Percentiles rank a stretch among this genome's conserved stretches.
Evolutionary conservation across 1,284 basidiomycete species (phyloP).

Genomic region (Salmacisia buchloeana): DNA sequence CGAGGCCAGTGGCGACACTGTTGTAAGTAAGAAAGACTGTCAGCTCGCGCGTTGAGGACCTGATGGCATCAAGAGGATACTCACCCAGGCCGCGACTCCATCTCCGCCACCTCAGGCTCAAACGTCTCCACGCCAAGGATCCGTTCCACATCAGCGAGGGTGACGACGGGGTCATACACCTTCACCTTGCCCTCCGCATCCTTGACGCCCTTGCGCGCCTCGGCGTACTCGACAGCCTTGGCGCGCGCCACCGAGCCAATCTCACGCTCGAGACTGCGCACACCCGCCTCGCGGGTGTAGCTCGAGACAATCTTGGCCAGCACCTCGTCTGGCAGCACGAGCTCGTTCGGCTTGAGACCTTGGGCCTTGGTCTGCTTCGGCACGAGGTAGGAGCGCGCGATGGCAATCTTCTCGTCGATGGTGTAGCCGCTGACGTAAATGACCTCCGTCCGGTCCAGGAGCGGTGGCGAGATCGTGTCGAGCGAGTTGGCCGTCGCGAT

Average conservation of each 20-base stretch:
- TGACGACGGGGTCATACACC: conserved; percentile 63
- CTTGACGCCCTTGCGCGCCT: conserved; percentile 59
- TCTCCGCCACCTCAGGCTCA: conserved; percentile 71
- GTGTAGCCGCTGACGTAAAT: conserved; percentile 53
- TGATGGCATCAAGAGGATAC: not conserved
- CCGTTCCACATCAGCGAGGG: conserved; percentile 68
- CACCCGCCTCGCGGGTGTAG: conserved; percentile 84
- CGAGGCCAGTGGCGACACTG: conserved; percentile 70
- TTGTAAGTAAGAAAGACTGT: conserved; percentile 19
- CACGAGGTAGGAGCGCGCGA: conserved; percentile 60
- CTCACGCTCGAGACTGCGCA: conserved; percentile 80
- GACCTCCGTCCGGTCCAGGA: conserved; percentile 53
- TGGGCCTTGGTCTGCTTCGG: conserved; percentile 76
- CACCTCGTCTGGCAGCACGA: conserved; percentile 64
- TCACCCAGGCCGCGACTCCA: conserved; percentile 61
- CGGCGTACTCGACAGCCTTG: conserved; percentile 65
- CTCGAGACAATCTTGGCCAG: conserved; percentile 66
- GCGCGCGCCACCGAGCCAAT: conserved; percentile 77
- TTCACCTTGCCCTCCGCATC: conserved; percentile 29
- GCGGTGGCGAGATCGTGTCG: conserved; percentile 52
- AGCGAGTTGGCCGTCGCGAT: conserved; percentile 54
- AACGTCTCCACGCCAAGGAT: conserved; percentile 77
- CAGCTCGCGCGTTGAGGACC: conserved; percentile 8
- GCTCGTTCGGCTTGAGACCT: conserved; percentile 55
- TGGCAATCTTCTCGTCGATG: conserved; percentile 53